Conservation (phyloP, 495 filamentous ascomycete genomes). For the Cladorrhinum samala region DNA sequence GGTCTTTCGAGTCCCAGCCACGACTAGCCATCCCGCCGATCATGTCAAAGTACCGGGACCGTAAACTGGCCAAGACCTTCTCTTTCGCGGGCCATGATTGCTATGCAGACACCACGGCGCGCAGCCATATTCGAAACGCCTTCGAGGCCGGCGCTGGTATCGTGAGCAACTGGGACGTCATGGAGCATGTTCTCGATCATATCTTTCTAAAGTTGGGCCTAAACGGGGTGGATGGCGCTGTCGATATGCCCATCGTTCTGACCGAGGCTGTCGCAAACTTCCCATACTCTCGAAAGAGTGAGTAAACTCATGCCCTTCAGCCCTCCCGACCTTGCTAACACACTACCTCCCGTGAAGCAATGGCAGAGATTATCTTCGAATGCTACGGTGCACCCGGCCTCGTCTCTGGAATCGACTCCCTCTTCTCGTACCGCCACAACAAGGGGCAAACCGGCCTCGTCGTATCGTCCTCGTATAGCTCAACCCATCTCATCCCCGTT, state of each 20-base stretch:
- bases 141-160: conserved; percentile 89
- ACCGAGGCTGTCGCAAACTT: conserved; percentile 91
- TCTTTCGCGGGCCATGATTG: conserved; percentile 88
- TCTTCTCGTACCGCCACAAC: conserved; percentile 93
- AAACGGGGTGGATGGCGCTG: conserved; percentile 61
- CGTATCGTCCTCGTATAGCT: conserved; percentile 83
- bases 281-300: conserved; percentile 78
- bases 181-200: conserved; percentile 90
- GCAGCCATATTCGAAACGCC: conserved; percentile 80
- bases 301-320: conserved; percentile 22
- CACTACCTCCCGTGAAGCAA: conserved; percentile 53
- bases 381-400: conserved; percentile 84
- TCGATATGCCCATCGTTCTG: conserved; percentile 88
- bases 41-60: conserved; percentile 88
- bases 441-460: conserved; percentile 82
- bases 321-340: background rate
- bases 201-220: conserved; percentile 87
- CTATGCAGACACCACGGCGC: conserved; percentile 86
- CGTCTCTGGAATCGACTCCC: conserved; percentile 88
- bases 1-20: conserved; percentile 81
- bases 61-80: conserved; percentile 82
- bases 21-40: conserved; percentile 77
- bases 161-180: conserved; percentile 93
- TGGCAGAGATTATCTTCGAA: conserved; percentile 96
- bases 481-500: conserved; percentile 94